Percentiles rank a stretch among this genome's conserved stretches.
These are phyloP conservation scores for Hymenoscyphus albidus DNA, from an alignment of 2,329 filamentous ascomycete species.

Conservation along the genomic window DNA sequence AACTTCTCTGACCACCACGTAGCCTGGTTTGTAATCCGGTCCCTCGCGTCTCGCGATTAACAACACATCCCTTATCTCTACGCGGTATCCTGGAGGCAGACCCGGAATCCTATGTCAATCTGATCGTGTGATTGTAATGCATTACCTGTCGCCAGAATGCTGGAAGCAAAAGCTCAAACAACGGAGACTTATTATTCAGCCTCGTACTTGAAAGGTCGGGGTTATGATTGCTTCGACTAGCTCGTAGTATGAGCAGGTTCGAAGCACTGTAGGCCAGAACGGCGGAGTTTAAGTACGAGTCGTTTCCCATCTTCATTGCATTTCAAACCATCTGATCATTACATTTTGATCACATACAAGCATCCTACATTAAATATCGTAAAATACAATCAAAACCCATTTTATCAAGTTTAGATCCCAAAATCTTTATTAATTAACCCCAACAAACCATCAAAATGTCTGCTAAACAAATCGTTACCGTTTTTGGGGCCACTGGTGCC, in stretches of 20 bases:
- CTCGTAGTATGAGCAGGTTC: neutral
- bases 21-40: neutral
- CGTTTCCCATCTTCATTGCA: neutral
- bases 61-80: neutral
- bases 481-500: slow-evolving; percentile 47
- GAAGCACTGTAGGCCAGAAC: neutral
- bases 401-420: neutral
- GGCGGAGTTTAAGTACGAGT: neutral
- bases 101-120: neutral
- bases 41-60: neutral
- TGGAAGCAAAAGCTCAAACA: neutral
- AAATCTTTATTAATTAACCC: neutral
- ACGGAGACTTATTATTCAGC: neutral
- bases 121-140: neutral
- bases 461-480: slow-evolving; percentile 40
- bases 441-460: slow-evolving; percentile 22
- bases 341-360: neutral
- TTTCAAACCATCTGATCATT: neutral
- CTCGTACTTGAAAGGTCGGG: neutral
- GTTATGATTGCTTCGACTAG: neutral
- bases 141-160: neutral
- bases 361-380: neutral
- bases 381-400: neutral
- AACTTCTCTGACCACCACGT: no score
- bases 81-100: neutral